Conservation (phyloP, 768 basidiomycete species). For the Hericium alpestre region DNA sequence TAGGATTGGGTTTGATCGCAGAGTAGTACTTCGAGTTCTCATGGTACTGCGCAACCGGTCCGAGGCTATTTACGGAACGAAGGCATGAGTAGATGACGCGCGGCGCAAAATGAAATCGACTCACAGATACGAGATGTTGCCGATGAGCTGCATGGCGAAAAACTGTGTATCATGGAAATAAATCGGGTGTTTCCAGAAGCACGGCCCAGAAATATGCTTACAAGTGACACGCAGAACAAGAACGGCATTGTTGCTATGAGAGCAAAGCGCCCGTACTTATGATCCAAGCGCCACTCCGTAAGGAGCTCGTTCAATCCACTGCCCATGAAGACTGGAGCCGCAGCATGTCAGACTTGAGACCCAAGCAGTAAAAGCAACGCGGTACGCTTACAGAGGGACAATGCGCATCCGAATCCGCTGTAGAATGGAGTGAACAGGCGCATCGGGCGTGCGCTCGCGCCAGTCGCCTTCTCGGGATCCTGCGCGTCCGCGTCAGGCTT, state of each 20-base stretch:
- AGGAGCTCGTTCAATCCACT: slow-evolving; percentile 50
- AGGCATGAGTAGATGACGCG: neutral
- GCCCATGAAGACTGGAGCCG: slow-evolving; percentile 50
- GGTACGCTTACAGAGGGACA: slow-evolving; percentile 48
- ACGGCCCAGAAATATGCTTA: slow-evolving; percentile 32
- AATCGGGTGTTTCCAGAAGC: too few relatives aligned
- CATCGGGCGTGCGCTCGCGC: slow-evolving; percentile 23
- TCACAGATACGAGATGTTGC: slow-evolving; percentile 56
- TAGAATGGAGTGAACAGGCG: slow-evolving; percentile 66
- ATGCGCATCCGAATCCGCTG: slow-evolving; percentile 54
- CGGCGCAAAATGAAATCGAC: slow-evolving; percentile 14
- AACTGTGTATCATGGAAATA: slow-evolving; percentile 42
- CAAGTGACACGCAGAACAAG: slow-evolving; percentile 66
- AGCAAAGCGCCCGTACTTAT: slow-evolving; percentile 49
- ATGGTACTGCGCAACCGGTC: slow-evolving; percentile 78
- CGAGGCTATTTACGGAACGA: slow-evolving; percentile 35
- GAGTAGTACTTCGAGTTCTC: slow-evolving; percentile 82
- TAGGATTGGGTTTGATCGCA: slow-evolving; percentile 49
- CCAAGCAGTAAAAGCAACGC: neutral
- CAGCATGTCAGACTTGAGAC: neutral
- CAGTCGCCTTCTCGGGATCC: slow-evolving; percentile 43
- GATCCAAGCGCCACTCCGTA: slow-evolving; percentile 60
- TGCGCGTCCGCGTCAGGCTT: slow-evolving; percentile 10
- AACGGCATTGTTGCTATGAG: slow-evolving; percentile 59
- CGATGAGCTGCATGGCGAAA: slow-evolving; percentile 60